A percentile compares a stretch with the other conserved stretches of the same genome.
These are phyloP conservation scores for Ceriops tagal DNA, from an alignment of 345 rosid genomes.

Conservation along the genomic window DNA sequence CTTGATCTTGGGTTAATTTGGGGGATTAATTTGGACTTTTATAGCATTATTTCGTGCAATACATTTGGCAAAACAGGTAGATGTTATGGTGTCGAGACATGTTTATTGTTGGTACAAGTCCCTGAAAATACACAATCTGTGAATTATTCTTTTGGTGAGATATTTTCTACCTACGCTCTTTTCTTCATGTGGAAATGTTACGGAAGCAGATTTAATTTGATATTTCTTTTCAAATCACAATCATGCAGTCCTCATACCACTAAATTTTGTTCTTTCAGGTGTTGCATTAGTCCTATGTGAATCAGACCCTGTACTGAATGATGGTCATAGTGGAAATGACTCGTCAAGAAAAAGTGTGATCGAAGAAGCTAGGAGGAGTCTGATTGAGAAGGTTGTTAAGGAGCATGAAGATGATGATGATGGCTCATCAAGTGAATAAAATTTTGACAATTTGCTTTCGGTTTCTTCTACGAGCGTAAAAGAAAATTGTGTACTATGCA, in stretches of 20 bases:
- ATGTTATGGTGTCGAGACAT: too few relatives aligned
- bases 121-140: too few relatives aligned
- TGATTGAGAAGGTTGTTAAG: constrained; percentile 78
- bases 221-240: background rate
- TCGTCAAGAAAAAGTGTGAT: constrained; percentile 67
- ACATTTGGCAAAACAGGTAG: too few relatives aligned
- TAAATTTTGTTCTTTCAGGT: constrained; percentile 40
- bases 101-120: too few relatives aligned
- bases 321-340: constrained; percentile 75
- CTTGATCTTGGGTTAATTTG: too few relatives aligned
- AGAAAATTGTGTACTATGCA: background rate
- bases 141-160: too few relatives aligned
- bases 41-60: too few relatives aligned
- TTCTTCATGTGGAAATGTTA: background rate
- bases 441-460: constrained; percentile 10
- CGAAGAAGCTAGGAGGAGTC: constrained; percentile 72
- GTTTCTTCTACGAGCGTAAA: background rate
- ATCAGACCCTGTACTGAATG: constrained; percentile 85
- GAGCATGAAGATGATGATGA: constrained; percentile 75
- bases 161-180: too few relatives aligned
- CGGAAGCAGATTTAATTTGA: background rate
- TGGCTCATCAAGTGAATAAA: constrained; percentile 80
- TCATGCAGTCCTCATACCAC: background rate
- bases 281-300: constrained; percentile 91
- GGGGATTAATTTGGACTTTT: too few relatives aligned